Base-by-base conservation (phyloP, 441 rosid species). In the Populus tomentosa region DNA sequence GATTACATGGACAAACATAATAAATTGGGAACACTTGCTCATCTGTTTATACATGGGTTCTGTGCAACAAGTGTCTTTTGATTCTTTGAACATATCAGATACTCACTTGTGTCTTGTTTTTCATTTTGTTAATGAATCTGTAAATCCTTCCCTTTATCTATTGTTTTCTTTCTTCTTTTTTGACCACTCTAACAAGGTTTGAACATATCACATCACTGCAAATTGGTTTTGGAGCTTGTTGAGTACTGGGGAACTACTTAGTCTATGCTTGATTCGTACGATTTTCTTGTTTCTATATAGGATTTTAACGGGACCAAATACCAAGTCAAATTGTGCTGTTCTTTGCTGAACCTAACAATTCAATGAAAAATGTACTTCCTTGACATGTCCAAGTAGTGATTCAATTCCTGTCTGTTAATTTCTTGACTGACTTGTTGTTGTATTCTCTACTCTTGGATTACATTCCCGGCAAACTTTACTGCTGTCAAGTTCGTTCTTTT, bases 1-100 rank as follows among this genome's bases (percentile, higher is more conserved):
- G 80, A 66, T 82, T 71, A 63, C 75, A 64, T 56, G 82, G 84
- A 68, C 77, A 80, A 77, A 65, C 76, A 73, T 66, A 61, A 70
- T 75, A 66, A 76, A 78, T 75, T 82, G 61, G 73, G 62, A 82
- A 77, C 71, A 70, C 77, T 33, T 20, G 80, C 10, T 81, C 75
- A 80, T 83, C 63, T 77, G 35, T 74, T 73, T 87, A 78, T 73
- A 26, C 84, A 36, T 82, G 80, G 76, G 62, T 83, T 81, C 71
- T 68, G 80, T 77, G 67, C 62, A 36, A 67, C 61, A 24, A 23
- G 40, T 79, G 72, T 80, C 62, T 77, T 75, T 72, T 64, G 26
- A 76, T 72, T 56, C 68, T 74, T 53, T 78, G 78, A 69, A 59
- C 67, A 33, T 75, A 61, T 80, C 36, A 50, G 35, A 70, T 71